A percentile compares a stretch with the other conserved stretches of the same genome.
Conservation (phyloP, 768 basidiomycete genomes). For the Sutorius australiensis region DNA sequence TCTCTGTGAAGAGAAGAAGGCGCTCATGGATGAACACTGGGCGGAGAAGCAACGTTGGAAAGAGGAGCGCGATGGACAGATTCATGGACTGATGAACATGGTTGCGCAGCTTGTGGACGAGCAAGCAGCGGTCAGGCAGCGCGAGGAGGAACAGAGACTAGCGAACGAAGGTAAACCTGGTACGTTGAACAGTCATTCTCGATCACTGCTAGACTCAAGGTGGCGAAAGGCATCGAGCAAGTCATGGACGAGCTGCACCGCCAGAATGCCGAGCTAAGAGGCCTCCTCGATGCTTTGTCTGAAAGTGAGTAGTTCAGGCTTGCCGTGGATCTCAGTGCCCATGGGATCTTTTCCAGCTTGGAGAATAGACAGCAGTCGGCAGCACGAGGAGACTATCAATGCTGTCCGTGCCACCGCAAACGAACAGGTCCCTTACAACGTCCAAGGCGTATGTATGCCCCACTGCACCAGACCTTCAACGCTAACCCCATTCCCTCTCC, state of each 20-base stretch:
- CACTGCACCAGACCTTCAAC: background rate
- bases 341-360: slow-evolving; percentile 44
- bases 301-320: slow-evolving; percentile 43
- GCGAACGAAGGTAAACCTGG: slow-evolving; percentile 54
- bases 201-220: slow-evolving; percentile 5
- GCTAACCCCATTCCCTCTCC: background rate
- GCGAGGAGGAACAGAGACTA: slow-evolving; percentile 50
- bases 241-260: slow-evolving; percentile 55
- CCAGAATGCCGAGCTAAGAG: slow-evolving; percentile 59
- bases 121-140: slow-evolving; percentile 47
- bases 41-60: slow-evolving; percentile 58
- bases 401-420: slow-evolving; percentile 68
- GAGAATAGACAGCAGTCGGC: slow-evolving; percentile 61
- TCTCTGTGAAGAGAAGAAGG: slow-evolving; percentile 55
- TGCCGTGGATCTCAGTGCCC: slow-evolving; percentile 4
- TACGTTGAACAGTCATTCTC: slow-evolving; percentile 30
- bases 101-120: slow-evolving; percentile 55
- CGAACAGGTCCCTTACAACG: slow-evolving; percentile 79
- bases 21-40: slow-evolving; percentile 58
- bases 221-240: slow-evolving; percentile 49
- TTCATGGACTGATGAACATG: slow-evolving; percentile 58
- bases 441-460: slow-evolving; percentile 60
- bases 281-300: slow-evolving; percentile 50
- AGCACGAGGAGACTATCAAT: slow-evolving; percentile 64
- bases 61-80: slow-evolving; percentile 54